Percentiles rank a stretch among this genome's conserved stretches.
Conservation (phyloP, 129 eudicot genomes). For the Arctium lappa region DNA sequence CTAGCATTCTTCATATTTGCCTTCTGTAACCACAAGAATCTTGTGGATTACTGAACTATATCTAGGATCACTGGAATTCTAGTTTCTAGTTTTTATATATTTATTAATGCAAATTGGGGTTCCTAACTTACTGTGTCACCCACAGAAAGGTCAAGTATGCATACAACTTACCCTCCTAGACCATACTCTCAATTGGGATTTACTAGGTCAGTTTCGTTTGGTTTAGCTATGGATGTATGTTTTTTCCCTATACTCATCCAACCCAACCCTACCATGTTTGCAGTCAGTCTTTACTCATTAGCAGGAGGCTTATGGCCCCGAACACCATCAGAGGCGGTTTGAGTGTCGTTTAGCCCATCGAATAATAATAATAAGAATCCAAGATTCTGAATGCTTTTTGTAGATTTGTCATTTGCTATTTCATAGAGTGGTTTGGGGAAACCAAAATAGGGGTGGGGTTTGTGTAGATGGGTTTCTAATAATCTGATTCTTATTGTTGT, state of each 20-base stretch:
- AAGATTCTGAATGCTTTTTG: not conserved
- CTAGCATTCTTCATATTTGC: not conserved
- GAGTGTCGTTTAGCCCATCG: not conserved
- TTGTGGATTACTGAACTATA: not conserved
- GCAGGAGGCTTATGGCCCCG: not conserved
- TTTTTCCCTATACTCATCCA: too few species aligned
- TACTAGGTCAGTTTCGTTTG: not conserved
- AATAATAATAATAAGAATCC: not conserved
- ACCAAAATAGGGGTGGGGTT: not conserved
- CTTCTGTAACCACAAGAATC: not conserved
- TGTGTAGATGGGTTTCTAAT: not conserved
- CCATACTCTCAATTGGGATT: not conserved
- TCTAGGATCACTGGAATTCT: not conserved
- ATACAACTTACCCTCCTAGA: too few species aligned
- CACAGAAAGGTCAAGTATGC: too few species aligned
- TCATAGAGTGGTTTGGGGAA: not conserved
- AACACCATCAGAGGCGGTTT: not conserved
- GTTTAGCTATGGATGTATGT: too few species aligned
- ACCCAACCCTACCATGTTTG: not conserved
- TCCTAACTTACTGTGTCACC: too few species aligned
- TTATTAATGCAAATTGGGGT: not conserved
- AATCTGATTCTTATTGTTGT: constrained; percentile 14
- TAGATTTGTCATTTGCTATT: not conserved
- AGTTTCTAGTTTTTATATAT: not conserved
- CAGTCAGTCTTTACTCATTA: not conserved